phyloP scores from a whole-genome alignment of 2,329 filamentous ascomycete genomes.

The Eurotiales sp. region DNA sequence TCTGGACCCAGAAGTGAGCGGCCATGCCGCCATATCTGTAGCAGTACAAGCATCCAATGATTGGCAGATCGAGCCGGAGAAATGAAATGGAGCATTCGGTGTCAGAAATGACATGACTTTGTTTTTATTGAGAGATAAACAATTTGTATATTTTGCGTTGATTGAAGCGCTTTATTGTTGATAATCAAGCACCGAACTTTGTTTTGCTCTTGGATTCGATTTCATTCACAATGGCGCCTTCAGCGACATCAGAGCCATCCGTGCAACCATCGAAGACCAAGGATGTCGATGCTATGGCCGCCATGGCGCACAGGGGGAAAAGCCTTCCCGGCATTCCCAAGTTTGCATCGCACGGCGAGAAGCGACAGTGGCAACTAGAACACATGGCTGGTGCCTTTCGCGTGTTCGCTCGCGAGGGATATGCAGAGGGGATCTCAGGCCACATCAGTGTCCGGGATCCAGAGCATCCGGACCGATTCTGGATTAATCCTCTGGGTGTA shows the following conservation, averaged over 20 bases:
- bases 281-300: conserved; percentile 9
- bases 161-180: neutral
- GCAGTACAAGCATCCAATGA: neutral
- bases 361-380: conserved; percentile 54
- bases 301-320: conserved; percentile 8
- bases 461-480: conserved; percentile 57
- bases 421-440: conserved; percentile 65
- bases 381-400: conserved; percentile 69
- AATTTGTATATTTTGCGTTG: too few relatives aligned
- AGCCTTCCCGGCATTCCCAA: conserved; percentile 19
- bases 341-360: conserved; percentile 51
- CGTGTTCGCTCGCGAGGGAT: conserved; percentile 62
- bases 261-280: neutral
- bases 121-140: neutral
- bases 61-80: neutral
- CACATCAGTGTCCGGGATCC: conserved; percentile 67
- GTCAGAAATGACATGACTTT: too few relatives aligned
- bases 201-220: neutral
- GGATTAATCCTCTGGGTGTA: conserved; percentile 64
- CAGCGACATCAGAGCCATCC: neutral
- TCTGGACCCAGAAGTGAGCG: neutral
- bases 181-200: neutral
- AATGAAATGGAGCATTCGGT: neutral
- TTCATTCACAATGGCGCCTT: neutral
- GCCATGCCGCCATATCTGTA: neutral